Evolutionary conservation across 2,329 filamentous ascomycete species (phyloP), one percentile per base, ranked within the genome.

Genomic region (Cordyceps farinosa): DNA sequence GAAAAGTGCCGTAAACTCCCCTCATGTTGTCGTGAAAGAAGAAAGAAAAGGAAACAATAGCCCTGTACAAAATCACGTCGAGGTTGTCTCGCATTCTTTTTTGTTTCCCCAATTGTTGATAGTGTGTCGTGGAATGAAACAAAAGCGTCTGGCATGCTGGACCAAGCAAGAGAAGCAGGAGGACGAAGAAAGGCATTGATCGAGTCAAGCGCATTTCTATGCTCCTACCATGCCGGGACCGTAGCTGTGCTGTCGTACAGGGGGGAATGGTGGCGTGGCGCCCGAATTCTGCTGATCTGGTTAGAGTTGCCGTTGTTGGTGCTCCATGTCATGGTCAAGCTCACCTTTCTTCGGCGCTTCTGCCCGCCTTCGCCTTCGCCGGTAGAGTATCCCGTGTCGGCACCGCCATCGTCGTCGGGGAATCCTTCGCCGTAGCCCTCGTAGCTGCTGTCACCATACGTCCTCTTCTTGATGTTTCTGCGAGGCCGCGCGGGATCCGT

Each of bases 341-440:
- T 67, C 71, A 87, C 86, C 85, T 88, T 87, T 78, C 89, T 89
- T 73, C 85, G 82, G 68, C 86, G 82, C 77, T 89, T 89, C 68
- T 82, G 78, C 67, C 79, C 81, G 68, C 89, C 86, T 68, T 90
- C 89, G 68, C 87, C 86, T 67, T 90, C 89, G 64, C 87, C 88
- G 29, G 89, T 90, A 29, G 88, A 90, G 70, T 91, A 88, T n/a
- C 84, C 86, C 17, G 78, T 79, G 13, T 84, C 87, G 62, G 73
- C 71, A 51, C 81, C 85, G 9, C 73, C 74, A 66, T 89, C 89
- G 67, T 91, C 88, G 66, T 92, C 89, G 10, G 82, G 82, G 68
- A 82, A 91, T 40, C 87, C 87, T 68, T 92, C 89, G 51, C 85
- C 84, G 70, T 92, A 92, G 48, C 90, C 90, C 69, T 90, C 87